A percentile compares a stretch with the other conserved stretches of the same genome.
Conservation (phyloP, 768 basidiomycete genomes). For the Auricularia sp. region DNA sequence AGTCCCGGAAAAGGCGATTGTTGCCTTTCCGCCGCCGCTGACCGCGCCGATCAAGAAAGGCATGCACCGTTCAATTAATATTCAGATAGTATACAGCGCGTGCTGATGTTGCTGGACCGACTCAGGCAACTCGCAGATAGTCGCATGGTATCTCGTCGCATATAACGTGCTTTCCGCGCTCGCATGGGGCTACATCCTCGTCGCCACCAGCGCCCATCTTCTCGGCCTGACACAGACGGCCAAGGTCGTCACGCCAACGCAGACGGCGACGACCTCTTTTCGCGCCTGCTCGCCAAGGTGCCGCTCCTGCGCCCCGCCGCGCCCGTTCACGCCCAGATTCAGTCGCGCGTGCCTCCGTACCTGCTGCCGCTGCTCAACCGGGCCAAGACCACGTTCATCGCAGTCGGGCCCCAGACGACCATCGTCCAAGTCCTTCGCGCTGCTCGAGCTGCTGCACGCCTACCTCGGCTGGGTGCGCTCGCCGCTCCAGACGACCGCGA, state of each 20-base stretch:
- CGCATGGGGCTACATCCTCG: slow-evolving; percentile 69
- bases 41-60: not conserved
- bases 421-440: slow-evolving; percentile 80
- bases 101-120: not conserved
- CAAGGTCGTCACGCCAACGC: slow-evolving; percentile 6
- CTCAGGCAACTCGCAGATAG: not conserved
- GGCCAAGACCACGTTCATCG: slow-evolving; percentile 47
- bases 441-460: slow-evolving; percentile 77
- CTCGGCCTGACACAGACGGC: slow-evolving; percentile 25
- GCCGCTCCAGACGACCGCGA: slow-evolving; percentile 59
- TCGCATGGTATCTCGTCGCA: slow-evolving; percentile 51
- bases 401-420: slow-evolving; percentile 51
- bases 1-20: not conserved
- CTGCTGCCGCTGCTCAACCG: slow-evolving; percentile 39
- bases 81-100: no score
- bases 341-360: slow-evolving; percentile 8
- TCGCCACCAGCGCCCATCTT: slow-evolving; percentile 42
- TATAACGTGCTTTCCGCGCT: slow-evolving; percentile 72
- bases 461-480: slow-evolving; percentile 71
- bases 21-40: not conserved
- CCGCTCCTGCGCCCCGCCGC: slow-evolving; percentile 25
- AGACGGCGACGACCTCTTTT: slow-evolving; percentile 11
- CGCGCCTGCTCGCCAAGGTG: slow-evolving; percentile 25
- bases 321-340: slow-evolving; percentile 27
- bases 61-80: not conserved